Base-by-base conservation (phyloP, 2,329 filamentous ascomycete genomes). In the Aureobasidium sp. region DNA sequence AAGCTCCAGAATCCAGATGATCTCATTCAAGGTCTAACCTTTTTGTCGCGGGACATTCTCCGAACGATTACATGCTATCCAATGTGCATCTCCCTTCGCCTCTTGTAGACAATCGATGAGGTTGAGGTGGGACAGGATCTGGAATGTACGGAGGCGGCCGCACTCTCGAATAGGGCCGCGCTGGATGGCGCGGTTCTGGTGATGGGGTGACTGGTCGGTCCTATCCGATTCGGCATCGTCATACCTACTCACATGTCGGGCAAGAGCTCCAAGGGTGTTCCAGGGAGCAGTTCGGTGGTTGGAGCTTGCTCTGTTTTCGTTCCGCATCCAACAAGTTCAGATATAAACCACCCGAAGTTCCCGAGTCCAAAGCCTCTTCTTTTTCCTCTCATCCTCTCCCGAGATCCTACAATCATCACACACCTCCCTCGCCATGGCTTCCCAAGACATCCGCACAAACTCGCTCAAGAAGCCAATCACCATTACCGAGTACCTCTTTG, bases 401-500 rank as follows among this genome's bases (percentile, higher is more conserved):
- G 38, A 43, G 27, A 33, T 13, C 6, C 35, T 23, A 11, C 15
- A 45, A 46, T n/a, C 29, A 13, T 40, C 50, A 29, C 37, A 45
- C 13, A 19, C 17, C 13, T 19, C 8, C 40, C 29, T 40, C 42
- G 42, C 21, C 46, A 60, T 60, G 58, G 33, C 58, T 43, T 60
- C 58, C 7, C 47, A 53, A 54, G 60, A 61, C 27, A 61, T 61
- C 29, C 60, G 60, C 43, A 61, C 60, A 2, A 49, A 13, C 37
- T 37, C 60, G 38, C 50, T 61, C 47, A 61, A 57, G 35, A 54
- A 61, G 51, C 60, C 58, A 10, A 42, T 60, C 31, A 51, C 40
- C 15, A 57, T 57, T 9, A 45, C 60, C 25, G 65, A 71, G 4
- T 75, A 75, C 58, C 66, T 76, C 19, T 73, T 75, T 65, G 64